Conservation (phyloP, 805 yeast genomes). For the Myxozyma udenii region DNA sequence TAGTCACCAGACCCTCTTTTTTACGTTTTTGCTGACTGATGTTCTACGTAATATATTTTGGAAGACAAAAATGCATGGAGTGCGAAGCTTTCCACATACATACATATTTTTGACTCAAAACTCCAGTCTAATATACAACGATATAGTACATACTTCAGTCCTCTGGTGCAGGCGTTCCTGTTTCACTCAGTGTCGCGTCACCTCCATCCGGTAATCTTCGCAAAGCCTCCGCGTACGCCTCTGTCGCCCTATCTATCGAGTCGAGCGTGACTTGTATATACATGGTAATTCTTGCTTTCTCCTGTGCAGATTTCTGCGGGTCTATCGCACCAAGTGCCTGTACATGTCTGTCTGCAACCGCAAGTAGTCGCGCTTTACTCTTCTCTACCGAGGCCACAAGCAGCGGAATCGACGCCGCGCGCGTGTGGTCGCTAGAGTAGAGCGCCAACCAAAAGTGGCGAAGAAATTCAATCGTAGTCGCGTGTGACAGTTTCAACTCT, state of each 20-base stretch:
- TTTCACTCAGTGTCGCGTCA: not conserved
- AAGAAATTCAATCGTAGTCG: slow-evolving; percentile 70
- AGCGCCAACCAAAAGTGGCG: slow-evolving; percentile 72
- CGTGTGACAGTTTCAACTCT: slow-evolving; percentile 58
- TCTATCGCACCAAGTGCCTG: slow-evolving; percentile 14
- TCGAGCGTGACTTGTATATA: slow-evolving; percentile 16
- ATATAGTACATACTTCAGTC: too few species aligned
- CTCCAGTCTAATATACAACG: too few species aligned
- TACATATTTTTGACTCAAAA: too few species aligned
- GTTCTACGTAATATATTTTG: too few species aligned
- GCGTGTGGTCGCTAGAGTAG: slow-evolving; percentile 46
- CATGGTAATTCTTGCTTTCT: slow-evolving; percentile 12
- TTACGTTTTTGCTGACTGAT: too few species aligned
- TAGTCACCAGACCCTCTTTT: too few species aligned
- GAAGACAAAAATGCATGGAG: too few species aligned
- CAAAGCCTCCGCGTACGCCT: slow-evolving; percentile 6
- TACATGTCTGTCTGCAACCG: slow-evolving; percentile 32
- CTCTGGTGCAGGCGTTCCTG: not conserved
- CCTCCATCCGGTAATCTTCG: not conserved
- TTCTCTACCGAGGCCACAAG: slow-evolving; percentile 51
- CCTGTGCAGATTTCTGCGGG: slow-evolving; percentile 21
- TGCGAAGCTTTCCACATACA: too few species aligned
- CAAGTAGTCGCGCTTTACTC: slow-evolving; percentile 46
- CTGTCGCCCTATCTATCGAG: slow-evolving; percentile 10
- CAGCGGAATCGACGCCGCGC: slow-evolving; percentile 45